Evolutionary conservation across 2,329 filamentous ascomycete species (phyloP), one percentile per base, ranked within the genome.

Genomic region (Aspergillus sp.): DNA sequence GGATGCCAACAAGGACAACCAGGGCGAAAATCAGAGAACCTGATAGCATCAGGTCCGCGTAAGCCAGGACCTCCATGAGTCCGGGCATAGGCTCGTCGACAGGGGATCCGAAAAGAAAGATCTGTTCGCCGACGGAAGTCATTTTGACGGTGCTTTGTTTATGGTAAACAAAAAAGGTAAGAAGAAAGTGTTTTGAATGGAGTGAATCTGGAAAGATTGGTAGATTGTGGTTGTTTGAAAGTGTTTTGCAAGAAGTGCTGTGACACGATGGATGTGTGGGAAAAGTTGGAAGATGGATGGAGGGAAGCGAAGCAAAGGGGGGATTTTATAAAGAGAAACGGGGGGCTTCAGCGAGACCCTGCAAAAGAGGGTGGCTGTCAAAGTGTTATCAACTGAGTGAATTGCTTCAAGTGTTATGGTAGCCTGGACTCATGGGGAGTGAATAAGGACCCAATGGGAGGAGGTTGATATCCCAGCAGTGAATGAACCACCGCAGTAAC

Each of bases 81-180:
- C 41, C 49, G 11, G 54, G 39, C 23, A 46, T 6, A 31, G 48
- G 52, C 17, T 54, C 54, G 2, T 60, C 51, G 35, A 56, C 31
- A 7, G 53, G 54, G 8, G 57, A 52, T 11, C 62, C 64, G 39
- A 56, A 64, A 14, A 65, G 43, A 39, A 62, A 61, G 9, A 57
- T 6, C 43, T 64, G 61, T n/a, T 65, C 61, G 4, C 35, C 7
- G 14, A 52, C 39, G 35, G 61, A 57, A 14, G 58, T 55, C 65
- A 66, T 67, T 23, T 46, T 56, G 56, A 35, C 23, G 24, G 14
- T 8, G 24, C 23, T 44, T 19, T 11, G 37, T 33, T 35, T 24
- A 15, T 11, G 21, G 33, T 12, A n/a, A 47, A 47, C 33, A 35
- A 47, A n/a, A 11, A 46, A n/a, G 33, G 40, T 24, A 15, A 23